Evolutionary conservation across 1,284 basidiomycete species (phyloP), one percentile per base, ranked within the genome.

Genomic region (Ceraceosorus bombacis): DNA sequence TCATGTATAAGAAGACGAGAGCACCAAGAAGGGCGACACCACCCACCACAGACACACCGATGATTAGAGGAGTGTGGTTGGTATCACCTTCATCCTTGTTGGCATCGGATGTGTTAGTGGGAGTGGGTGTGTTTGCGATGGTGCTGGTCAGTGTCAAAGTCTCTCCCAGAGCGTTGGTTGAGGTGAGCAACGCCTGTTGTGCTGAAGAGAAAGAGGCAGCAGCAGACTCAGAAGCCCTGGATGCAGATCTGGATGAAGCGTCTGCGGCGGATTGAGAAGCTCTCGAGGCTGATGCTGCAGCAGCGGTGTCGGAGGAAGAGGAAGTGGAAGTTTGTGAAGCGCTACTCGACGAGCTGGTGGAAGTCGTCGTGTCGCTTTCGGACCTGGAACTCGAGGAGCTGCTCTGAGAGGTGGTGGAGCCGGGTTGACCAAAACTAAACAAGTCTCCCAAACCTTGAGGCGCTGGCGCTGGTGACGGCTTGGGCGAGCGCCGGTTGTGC

Each of bases 1-100:
- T 75, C 58, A 71, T 68, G 56, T 69, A 63, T 46, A 75, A 59
- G 64, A 76, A 71, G 54, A 69, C 60, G 40, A 70, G 55, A 5
- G 67, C 59, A 7, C 64, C 69, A 4, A 76, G 55, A 0, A 77
- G 55, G 27, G 72, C 57, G 1, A 73, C 70, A 51, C 75, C 75
- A 15, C 71, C 75, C 15, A 63, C 62, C 1, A 72, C 72, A 5
- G 64, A 66, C 48, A 76, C 69, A 41, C 75, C 75, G 36, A 72
- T 68, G 66, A 76, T 76, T 38, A 76, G 59, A 8, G 67, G 65
- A 6, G 69, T 76, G 60, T 68, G 65, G 54, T 61, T 53, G 9
- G 39, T 41, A 51, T n/a, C n/a, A 39, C 53, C 36, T 27, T 27
- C 27, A n/a, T 39, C 40, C 46, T 38, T 40, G 17, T 15, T 8